Base-by-base conservation (phyloP, 2,329 filamentous ascomycete species). In the Fusarium fracticaudum region DNA sequence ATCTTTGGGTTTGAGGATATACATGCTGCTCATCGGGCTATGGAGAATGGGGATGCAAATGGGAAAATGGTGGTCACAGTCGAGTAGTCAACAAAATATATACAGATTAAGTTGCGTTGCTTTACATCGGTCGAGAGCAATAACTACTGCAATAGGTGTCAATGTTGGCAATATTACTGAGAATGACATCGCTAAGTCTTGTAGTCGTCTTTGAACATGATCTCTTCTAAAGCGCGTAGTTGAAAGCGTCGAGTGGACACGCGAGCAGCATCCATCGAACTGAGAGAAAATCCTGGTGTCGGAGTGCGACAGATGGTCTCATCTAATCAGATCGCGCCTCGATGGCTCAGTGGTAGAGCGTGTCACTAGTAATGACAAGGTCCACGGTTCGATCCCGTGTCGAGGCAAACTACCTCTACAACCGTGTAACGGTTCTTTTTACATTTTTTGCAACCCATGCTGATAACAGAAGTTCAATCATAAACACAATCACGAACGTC, bases 301-400 rank as follows among this genome's bases (percentile, higher is more conserved):
- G 0, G 0, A 20, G 3, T 20, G 17, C 8, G 6, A 8, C 14
- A 0, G 0, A 9, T 4, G 20, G 0, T 24, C 1, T 37, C 31
- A 26, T 15, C 50, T n/a, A 59, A 59, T 59, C 33, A 59, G 20
- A 51, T 20, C 15, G 12, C 57, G 57, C 57, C 57, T 59, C 43
- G 57, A 38, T 59, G 41, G 57, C 43, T 51, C 31, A 51, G 57
- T 59, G 57, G 57, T 51, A 59, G 57, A 59, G 57, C 57, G 43
- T 51, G 41, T 59, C 41, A 59, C 55, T 59, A 59, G 55, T 48
- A 59, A 59, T 59, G 55, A 59, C 55, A 50, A 59, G 55, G 55
- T 50, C 55, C 55, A 59, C 55, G 41, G 41, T 59, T 59, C 31
- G 41, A 59, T 59, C 55, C 40, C 55, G 55, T 59, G 55, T 37